A percentile compares a stretch with the other conserved stretches of the same genome.
Evolutionary conservation across 768 basidiomycete genomes (phyloP).

Genomic region (Mrakia hoshinonis): DNA sequence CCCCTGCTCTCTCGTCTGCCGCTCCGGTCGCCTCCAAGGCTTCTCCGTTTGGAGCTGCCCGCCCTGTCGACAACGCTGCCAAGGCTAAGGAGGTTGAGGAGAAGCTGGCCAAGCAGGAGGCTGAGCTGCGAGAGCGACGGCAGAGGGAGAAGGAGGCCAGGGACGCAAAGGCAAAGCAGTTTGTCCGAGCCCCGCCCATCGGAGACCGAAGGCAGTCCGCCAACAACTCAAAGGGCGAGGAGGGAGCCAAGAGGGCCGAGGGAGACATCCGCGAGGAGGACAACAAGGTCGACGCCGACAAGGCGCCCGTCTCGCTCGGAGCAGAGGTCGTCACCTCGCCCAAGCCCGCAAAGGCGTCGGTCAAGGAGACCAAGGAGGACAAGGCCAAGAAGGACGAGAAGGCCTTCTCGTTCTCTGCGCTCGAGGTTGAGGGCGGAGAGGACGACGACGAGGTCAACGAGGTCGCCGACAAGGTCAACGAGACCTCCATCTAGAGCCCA

Average conservation of each 20-base stretch:
- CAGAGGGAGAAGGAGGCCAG: constrained; percentile 32
- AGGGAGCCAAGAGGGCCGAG: not conserved
- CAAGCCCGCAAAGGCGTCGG: constrained; percentile 31
- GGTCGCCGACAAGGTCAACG: constrained; percentile 23
- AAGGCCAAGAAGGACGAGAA: constrained; percentile 25
- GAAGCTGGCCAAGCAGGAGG: constrained; percentile 36
- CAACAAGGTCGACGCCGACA: not conserved
- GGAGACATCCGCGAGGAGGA: constrained; percentile 4
- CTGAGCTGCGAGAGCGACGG: constrained; percentile 30
- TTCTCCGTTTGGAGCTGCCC: constrained; percentile 83
- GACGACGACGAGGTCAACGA: constrained; percentile 38
- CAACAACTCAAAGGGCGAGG: not conserved
- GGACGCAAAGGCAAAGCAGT: constrained; percentile 19
- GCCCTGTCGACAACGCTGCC: constrained; percentile 73
- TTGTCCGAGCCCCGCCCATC: not conserved
- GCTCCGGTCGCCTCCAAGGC: constrained; percentile 44
- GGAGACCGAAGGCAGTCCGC: not conserved
- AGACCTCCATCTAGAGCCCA: no score
- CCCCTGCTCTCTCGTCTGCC: constrained; percentile 58
- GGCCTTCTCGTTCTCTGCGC: constrained; percentile 27
- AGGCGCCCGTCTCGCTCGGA: not conserved
- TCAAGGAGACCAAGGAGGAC: constrained; percentile 48
- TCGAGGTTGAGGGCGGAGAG: constrained; percentile 35
- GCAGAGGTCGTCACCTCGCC: not conserved
- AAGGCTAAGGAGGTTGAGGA: constrained; percentile 49